Conservation (phyloP, 768 basidiomycete species). For the Candolleomyces aberdarensis region DNA sequence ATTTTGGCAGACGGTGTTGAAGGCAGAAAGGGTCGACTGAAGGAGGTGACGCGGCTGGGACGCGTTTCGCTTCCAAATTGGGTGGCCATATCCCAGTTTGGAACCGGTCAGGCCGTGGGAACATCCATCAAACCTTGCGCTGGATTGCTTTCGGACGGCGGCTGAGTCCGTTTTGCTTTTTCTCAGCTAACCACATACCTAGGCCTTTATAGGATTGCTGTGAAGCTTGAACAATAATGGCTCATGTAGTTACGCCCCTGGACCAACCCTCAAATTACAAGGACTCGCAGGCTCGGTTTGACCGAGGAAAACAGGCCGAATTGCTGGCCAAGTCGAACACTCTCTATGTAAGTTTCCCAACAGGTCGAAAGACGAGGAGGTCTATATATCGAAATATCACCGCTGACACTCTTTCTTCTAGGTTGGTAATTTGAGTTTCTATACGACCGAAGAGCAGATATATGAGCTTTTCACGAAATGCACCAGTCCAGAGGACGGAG, state of each 20-base stretch:
- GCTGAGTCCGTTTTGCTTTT: neutral
- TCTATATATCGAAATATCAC: conserved; percentile 12
- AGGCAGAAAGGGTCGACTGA: conserved; percentile 18
- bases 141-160: conserved; percentile 9
- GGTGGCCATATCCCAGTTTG: conserved; percentile 8
- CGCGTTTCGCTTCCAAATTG: conserved; percentile 24
- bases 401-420: conserved; percentile 23
- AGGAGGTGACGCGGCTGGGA: conserved; percentile 47
- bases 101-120: conserved; percentile 33
- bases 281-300: conserved; percentile 83
- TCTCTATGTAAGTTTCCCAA: conserved; percentile 69
- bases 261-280: conserved; percentile 98
- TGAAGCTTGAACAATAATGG: conserved; percentile 45
- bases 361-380: neutral
- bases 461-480: conserved; percentile 92
- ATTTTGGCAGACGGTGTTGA: conserved; percentile 41
- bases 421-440: conserved; percentile 93
- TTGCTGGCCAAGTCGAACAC: conserved; percentile 83
- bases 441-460: conserved; percentile 95
- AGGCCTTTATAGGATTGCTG: conserved; percentile 5
- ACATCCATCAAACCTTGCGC: conserved; percentile 10
- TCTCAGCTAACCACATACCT: neutral
- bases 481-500: conserved; percentile 80
- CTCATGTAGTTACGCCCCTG: conserved; percentile 78
- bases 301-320: conserved; percentile 76